Conservation (phyloP, 345 rosid species). For the Balakata baccata region DNA sequence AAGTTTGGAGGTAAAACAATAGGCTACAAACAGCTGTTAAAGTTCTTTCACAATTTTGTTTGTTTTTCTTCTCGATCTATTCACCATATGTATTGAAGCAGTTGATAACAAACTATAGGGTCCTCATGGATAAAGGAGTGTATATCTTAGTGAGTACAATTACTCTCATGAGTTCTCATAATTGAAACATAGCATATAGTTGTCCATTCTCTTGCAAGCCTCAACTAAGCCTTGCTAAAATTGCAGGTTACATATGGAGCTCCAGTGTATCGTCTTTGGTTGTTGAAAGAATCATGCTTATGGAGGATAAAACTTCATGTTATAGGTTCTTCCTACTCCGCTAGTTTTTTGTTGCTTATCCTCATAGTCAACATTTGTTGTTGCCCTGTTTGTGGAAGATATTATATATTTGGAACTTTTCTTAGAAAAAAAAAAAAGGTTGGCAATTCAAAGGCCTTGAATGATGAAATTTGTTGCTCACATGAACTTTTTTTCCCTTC, state of each 20-base stretch:
- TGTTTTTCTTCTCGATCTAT: slow-evolving; percentile 55
- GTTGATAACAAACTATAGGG: slow-evolving; percentile 93
- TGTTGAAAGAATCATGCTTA: slow-evolving; percentile 49
- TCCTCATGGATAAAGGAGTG: slow-evolving; percentile 88
- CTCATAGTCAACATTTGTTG: not conserved
- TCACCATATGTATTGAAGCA: slow-evolving; percentile 77
- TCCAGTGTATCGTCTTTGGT: slow-evolving; percentile 57
- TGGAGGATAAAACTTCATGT: slow-evolving; percentile 69
- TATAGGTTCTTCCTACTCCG: slow-evolving; percentile 45
- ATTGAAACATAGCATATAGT: not conserved
- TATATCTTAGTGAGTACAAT: slow-evolving; percentile 63
- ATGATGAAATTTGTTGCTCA: not conserved
- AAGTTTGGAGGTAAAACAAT: slow-evolving; percentile 67
- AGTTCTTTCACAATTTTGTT: slow-evolving; percentile 19
- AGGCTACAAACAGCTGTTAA: slow-evolving; percentile 4
- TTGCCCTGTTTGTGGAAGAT: not conserved
- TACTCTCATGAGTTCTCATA: not conserved
- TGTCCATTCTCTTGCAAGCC: slow-evolving; percentile 3
- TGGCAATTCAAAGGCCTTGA: not conserved
- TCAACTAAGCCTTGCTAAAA: slow-evolving; percentile 13
- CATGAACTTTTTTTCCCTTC: not conserved
- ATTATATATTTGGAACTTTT: not conserved
- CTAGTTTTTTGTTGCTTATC: not conserved
- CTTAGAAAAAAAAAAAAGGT: not conserved
- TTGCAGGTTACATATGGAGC: slow-evolving; percentile 86